Evolutionary conservation across 306 rosid species (phyloP).

Genomic region (Begonia fuchsioides): DNA sequence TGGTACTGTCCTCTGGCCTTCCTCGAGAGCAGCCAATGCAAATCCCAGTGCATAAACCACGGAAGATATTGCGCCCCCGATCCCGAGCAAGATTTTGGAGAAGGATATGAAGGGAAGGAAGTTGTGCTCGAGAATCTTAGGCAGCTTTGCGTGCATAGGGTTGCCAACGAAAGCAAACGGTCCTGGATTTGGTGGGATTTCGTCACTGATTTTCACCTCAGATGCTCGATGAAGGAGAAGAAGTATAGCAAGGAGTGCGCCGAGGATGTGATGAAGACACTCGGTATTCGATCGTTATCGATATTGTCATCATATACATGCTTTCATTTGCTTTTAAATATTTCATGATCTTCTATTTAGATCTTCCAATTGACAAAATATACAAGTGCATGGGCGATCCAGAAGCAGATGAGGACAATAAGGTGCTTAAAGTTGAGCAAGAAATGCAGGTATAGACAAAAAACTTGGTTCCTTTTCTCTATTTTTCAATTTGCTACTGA

Average conservation of each 20-base stretch:
- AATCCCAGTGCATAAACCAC: constrained; percentile 77
- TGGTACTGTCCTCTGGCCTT: constrained; percentile 82
- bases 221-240: constrained; percentile 96
- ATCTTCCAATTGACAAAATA: constrained; percentile 67
- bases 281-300: constrained; percentile 26
- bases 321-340: too few relatives aligned
- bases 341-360: constrained; percentile 14
- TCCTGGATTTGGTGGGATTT: constrained; percentile 99
- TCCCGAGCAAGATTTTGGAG: constrained; percentile 69
- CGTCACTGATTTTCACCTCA: constrained; percentile 81
- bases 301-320: background rate
- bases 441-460: constrained; percentile 44
- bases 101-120: constrained; percentile 84
- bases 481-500: background rate
- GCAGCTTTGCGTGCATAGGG: constrained; percentile 94
- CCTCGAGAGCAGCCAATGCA: constrained; percentile 47
- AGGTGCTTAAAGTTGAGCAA: constrained; percentile 70
- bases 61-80: constrained; percentile 93
- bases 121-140: constrained; percentile 82
- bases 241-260: constrained; percentile 79
- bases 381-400: constrained; percentile 68
- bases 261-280: constrained; percentile 60
- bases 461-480: background rate
- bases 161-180: constrained; percentile 53
- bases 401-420: constrained; percentile 67